Percentiles rank a stretch among this genome's conserved stretches.
phyloP scores from a whole-genome alignment of 1,139 yeast species.

The Candida neerlandica region DNA sequence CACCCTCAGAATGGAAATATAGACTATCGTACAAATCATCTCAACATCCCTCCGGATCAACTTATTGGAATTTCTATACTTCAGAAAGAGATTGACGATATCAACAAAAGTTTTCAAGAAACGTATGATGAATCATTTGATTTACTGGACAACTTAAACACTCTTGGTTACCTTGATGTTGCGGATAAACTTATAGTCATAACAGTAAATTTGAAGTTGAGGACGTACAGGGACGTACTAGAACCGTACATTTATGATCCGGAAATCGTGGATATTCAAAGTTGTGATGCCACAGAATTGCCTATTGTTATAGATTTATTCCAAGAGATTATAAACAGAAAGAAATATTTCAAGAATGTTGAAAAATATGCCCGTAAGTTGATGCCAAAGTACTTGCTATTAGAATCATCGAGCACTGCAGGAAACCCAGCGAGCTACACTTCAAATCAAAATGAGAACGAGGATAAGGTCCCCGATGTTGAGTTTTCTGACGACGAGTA shows the following conservation, averaged over 20 bases:
- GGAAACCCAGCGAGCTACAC: no score
- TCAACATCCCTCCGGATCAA: not conserved
- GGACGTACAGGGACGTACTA: constrained; percentile 6
- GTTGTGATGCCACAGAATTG: not conserved
- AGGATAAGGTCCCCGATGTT: not conserved
- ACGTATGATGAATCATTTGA: not conserved
- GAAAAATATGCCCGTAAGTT: not conserved
- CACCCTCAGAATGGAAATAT: not conserved
- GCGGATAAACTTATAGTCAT: constrained; percentile 11
- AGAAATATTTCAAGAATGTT: not conserved
- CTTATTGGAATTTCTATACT: not conserved
- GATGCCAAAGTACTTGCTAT: not conserved
- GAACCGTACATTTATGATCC: constrained; percentile 15
- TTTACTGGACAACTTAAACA: not conserved
- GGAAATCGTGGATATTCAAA: constrained; percentile 6
- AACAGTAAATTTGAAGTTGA: constrained; percentile 8
- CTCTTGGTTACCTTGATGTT: not conserved
- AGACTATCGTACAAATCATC: not conserved
- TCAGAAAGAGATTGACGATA: not conserved
- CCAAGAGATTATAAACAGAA: not conserved
- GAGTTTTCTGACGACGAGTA: not conserved
- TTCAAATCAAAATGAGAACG: no score
- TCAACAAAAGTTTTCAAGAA: not conserved
- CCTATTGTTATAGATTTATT: not conserved
- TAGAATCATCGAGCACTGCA: not conserved